Conservation (phyloP, 768 basidiomycete genomes). For the Lentinula aciculospora region DNA sequence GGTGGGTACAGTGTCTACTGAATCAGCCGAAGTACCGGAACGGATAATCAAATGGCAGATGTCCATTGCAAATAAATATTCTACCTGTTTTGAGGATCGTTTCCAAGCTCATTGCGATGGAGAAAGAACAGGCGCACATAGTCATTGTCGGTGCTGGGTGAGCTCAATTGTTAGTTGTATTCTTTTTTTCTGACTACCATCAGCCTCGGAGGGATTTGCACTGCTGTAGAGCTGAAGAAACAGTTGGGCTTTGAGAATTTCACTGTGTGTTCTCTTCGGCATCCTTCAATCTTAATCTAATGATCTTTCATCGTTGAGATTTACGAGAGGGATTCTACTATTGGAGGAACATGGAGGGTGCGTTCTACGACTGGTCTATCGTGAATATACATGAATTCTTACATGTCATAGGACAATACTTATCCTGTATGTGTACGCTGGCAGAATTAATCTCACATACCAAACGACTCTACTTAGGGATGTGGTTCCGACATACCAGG, state of each 20-base stretch:
- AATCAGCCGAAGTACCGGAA: no score
- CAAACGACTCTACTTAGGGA: slow-evolving; percentile 25
- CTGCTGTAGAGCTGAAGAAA: slow-evolving; percentile 41
- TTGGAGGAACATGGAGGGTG: slow-evolving; percentile 58
- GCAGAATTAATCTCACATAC: not conserved
- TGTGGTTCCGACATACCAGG: slow-evolving; percentile 53
- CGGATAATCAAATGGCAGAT: no score
- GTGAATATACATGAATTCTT: not conserved
- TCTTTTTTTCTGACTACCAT: not conserved
- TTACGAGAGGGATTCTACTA: slow-evolving; percentile 38
- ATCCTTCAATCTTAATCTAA: not conserved
- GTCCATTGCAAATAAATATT: no score
- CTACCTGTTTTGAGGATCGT: no score
- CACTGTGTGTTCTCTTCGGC: slow-evolving; percentile 27
- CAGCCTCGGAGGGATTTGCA: slow-evolving; percentile 42
- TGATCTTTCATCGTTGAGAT: slow-evolving; percentile 27
- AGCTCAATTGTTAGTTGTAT: slow-evolving; percentile 9
- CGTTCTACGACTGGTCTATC: slow-evolving; percentile 13
- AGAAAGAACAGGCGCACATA: slow-evolving; percentile 26
- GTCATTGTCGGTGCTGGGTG: slow-evolving; percentile 50
- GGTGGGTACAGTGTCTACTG: no score
- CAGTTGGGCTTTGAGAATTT: slow-evolving; percentile 41
- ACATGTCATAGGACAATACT: slow-evolving; percentile 39
- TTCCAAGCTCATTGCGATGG: not conserved
- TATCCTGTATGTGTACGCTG: slow-evolving; percentile 34